Evolutionary conservation across 1,139 yeast genomes (phyloP), one percentile per base, ranked within the genome.

Genomic region (Debaryomyces nepalensis): DNA sequence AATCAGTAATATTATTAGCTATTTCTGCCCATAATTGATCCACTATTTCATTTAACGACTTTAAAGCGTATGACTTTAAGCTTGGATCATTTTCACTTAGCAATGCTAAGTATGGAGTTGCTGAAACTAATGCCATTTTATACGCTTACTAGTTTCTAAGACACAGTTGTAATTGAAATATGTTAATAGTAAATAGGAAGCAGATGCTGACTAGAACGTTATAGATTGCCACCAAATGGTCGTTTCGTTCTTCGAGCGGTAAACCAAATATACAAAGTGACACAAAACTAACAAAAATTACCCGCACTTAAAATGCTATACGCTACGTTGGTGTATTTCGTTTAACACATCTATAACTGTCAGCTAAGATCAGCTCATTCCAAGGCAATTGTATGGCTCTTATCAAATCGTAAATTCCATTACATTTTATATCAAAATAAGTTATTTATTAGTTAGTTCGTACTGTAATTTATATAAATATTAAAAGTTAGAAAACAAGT

Each of bases 1-100:
- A 89, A 74, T 87, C 93, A 35, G 88, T 74, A 51, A 93, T 81
- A 59, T 80, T 84, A 66, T 93, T 95, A 47, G 99, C 96, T 47
- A 95, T 87, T 70, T 93, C 99, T 3, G 98, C 91, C 99, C 99
- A 93, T 51, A 89, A 76, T 64, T 88, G 91, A 68, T 90, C 96
- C 43, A 90, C 97, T 44, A 87, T 79, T 27, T 73, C 79, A 61
- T 90, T 87, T 53, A 93, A 80, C 22, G 96, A 84, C 47, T 83
- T 73, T 58, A 93, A 77, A 12, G 99, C 99, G 62, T 89, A 87
- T 26, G 85, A 74, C 64, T 90, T 93, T 53, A 95, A 80, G 43
- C 79, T 69, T 40, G 78, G 68, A 62, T 93, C 97, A 11, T 82
- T 76, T 69, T 95, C 99, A 50, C 82, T 81, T 59, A 93, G 77